Base-by-base conservation (phyloP, 371 early-diverging fungal genomes). In the Mucor plumbeus region DNA sequence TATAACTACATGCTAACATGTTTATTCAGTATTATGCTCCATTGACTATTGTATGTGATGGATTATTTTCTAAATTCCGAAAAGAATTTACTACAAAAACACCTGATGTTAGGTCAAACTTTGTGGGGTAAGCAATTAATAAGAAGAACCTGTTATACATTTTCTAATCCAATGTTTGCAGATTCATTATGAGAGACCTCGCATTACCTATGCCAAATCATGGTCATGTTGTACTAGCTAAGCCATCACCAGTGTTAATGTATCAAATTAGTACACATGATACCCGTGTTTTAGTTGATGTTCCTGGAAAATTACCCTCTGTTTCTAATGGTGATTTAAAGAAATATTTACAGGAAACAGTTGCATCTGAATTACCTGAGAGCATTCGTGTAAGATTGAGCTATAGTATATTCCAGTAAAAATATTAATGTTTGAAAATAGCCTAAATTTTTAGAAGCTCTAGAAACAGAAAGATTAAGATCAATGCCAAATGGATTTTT, bases 61-160 rank as follows among this genome's bases (percentile, higher is more conserved):
- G 98, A 19, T 91, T 94, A 67, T 94, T 95, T 65, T 96, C 96
- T 63, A 96, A 93, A 76, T 98, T 97, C 82, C 87, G 98, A 57
- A 93, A 91, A 66, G 85, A 91, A 35, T 85, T 86, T 50, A 85
- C 87, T 19, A 59, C 75, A 1, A 84, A 75, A 61, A 69, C 82
- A 11, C 87, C 91, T 35, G 61, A 76, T 5, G 84, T 84, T 15
- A 84, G 80, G 50, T 92, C 92, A 0, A 85, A 94, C 67, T 94
- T 95, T 84, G 94, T 92, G 34, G 96, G 94, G 86, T 56, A 56
- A 56, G 56, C 0, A 4, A 7, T 53, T 11, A 11, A 31, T 11
- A 9, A 31, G 8, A 31, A 10, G 11, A 13, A 48, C 3, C 26
- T 31, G 13, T 26, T 26, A 53, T 31, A 5, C 44, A 8, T n/a